phyloP scores from a whole-genome alignment of 441 rosid species.

The Erodium texanum region DNA sequence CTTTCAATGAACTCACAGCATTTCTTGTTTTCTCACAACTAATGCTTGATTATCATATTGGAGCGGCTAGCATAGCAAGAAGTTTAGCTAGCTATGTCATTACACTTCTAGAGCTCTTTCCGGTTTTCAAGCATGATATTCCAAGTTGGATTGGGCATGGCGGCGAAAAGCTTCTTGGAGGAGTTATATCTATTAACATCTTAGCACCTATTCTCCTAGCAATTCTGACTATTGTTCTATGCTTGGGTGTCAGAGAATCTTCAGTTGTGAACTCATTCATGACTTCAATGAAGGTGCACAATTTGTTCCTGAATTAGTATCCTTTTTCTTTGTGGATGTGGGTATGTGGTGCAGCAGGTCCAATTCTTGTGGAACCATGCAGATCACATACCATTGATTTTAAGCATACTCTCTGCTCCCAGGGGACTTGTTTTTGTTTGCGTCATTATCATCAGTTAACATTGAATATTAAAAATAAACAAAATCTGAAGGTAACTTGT shows the following conservation, averaged over 20 bases:
- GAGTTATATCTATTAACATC: constrained; percentile 70
- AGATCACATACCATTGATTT: no score
- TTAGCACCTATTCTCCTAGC: constrained; percentile 66
- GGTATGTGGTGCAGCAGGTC: no score
- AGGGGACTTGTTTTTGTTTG: background rate
- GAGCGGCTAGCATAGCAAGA: constrained; percentile 92
- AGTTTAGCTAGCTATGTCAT: constrained; percentile 80
- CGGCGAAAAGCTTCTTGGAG: constrained; percentile 66
- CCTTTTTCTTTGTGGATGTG: no score
- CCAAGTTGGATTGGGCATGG: constrained; percentile 90
- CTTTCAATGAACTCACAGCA: constrained; percentile 86
- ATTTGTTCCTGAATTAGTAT: background rate
- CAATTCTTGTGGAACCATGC: no score
- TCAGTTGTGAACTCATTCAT: constrained; percentile 60
- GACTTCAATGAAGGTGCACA: constrained; percentile 65
- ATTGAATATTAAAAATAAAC: background rate
- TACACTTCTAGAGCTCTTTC: constrained; percentile 62
- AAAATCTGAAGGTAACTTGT: background rate
- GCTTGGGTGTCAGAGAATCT: constrained; percentile 77
- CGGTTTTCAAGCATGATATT: constrained; percentile 44
- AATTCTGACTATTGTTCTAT: constrained; percentile 57
- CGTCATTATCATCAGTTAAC: background rate
- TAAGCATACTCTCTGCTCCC: background rate
- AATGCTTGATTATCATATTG: constrained; percentile 94
- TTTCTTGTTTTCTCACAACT: constrained; percentile 87